phyloP scores from a whole-genome alignment of 2,329 filamentous ascomycete species.

The Paraphaeosphaeria minitans region DNA sequence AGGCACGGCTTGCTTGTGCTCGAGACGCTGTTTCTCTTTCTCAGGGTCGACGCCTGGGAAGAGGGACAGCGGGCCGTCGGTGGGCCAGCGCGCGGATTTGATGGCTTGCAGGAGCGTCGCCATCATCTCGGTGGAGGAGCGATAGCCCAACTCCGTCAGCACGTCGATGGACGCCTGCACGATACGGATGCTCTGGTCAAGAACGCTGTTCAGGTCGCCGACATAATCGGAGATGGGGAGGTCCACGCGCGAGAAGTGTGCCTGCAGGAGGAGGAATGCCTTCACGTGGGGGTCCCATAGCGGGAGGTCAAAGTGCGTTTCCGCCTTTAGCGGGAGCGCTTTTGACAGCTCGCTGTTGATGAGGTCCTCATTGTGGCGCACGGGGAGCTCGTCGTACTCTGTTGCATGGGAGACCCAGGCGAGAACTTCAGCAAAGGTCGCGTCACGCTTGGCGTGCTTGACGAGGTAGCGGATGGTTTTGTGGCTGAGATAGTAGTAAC shows the following conservation, averaged over 20 bases:
- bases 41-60: slow-evolving; percentile 71
- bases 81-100: slow-evolving; percentile 90
- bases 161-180: slow-evolving; percentile 95
- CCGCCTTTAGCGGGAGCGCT: slow-evolving; percentile 73
- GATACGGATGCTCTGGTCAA: slow-evolving; percentile 96
- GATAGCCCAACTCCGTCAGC: slow-evolving; percentile 83
- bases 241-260: slow-evolving; percentile 90
- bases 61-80: slow-evolving; percentile 77
- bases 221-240: slow-evolving; percentile 97
- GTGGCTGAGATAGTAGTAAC: slow-evolving; percentile 96
- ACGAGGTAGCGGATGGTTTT: slow-evolving; percentile 88
- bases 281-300: slow-evolving; percentile 99
- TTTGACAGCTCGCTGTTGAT: slow-evolving; percentile 90
- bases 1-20: slow-evolving; percentile 43
- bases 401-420: slow-evolving; percentile 92
- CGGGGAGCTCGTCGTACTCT: slow-evolving; percentile 96
- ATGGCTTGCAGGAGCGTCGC: slow-evolving; percentile 86
- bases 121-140: slow-evolving; percentile 79
- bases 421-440: slow-evolving; percentile 80
- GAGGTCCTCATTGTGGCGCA: slow-evolving; percentile 97
- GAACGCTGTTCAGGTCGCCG: slow-evolving; percentile 83
- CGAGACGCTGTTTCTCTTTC: slow-evolving; percentile 50
- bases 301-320: slow-evolving; percentile 69
- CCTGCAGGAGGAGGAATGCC: slow-evolving; percentile 89
- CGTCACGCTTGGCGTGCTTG: slow-evolving; percentile 73